A percentile compares a stretch with the other conserved stretches of the same genome.
phyloP scores from a whole-genome alignment of 2,329 filamentous ascomycete species.

The Alternaria infectoria region DNA sequence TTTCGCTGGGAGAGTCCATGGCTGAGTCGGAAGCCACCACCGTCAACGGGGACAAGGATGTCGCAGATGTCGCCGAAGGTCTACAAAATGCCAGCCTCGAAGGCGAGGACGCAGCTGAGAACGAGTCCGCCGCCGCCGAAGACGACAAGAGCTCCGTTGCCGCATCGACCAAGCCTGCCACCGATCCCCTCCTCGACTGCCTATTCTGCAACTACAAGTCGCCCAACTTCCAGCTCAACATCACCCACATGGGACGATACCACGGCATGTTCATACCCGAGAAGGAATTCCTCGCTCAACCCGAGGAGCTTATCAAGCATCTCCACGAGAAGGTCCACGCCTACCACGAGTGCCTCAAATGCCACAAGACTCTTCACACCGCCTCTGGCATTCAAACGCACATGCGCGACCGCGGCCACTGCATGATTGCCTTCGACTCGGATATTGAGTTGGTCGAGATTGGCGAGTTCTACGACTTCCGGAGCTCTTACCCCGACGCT shows the following conservation, averaged over 20 bases:
- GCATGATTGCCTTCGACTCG: slow-evolving; percentile 90
- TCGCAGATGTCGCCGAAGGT: slow-evolving; percentile 77
- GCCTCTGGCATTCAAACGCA: slow-evolving; percentile 87
- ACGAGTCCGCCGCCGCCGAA: slow-evolving; percentile 47
- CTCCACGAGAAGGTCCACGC: slow-evolving; percentile 81
- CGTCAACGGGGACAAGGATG: slow-evolving; percentile 73
- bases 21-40: slow-evolving; percentile 56
- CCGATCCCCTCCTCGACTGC: slow-evolving; percentile 63
- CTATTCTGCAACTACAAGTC: slow-evolving; percentile 93
- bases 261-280: slow-evolving; percentile 98
- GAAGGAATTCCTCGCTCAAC: slow-evolving; percentile 78
- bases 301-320: slow-evolving; percentile 80
- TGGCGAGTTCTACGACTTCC: slow-evolving; percentile 96
- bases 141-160: slow-evolving; percentile 48
- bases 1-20: slow-evolving; percentile 85
- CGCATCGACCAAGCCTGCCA: slow-evolving; percentile 36
- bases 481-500: slow-evolving; percentile 89
- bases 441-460: slow-evolving; percentile 93
- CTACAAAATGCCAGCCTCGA: slow-evolving; percentile 69
- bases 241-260: slow-evolving; percentile 86
- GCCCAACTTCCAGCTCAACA: slow-evolving; percentile 74
- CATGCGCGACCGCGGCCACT: slow-evolving; percentile 96
- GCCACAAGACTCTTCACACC: slow-evolving; percentile 80
- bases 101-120: slow-evolving; percentile 51
- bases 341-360: slow-evolving; percentile 84